phyloP scores from a whole-genome alignment of 768 basidiomycete genomes.

The Psilocybe tampanensis region DNA sequence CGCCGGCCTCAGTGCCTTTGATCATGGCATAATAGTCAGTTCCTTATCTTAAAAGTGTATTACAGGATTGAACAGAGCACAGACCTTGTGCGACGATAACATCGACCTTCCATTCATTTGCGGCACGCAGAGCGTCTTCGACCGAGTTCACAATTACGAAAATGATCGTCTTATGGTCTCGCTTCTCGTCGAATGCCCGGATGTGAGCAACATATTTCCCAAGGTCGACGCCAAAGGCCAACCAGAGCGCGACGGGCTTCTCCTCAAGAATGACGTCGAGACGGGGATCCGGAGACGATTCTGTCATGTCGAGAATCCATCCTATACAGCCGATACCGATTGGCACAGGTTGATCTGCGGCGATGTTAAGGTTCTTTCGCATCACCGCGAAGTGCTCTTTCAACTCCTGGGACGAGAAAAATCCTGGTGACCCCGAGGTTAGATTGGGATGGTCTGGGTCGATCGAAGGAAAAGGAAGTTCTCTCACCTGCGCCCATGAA shows the following conservation, averaged over 20 bases:
- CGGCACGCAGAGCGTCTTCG: slow-evolving; percentile 49
- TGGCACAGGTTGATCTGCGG: slow-evolving; percentile 39
- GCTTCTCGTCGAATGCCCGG: slow-evolving; percentile 37
- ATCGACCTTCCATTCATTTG: slow-evolving; percentile 55
- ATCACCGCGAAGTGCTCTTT: slow-evolving; percentile 42
- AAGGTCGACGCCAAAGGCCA: slow-evolving; percentile 58
- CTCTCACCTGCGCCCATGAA: slow-evolving; percentile 17
- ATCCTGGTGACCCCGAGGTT: slow-evolving; percentile 31
- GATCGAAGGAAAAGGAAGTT: neutral
- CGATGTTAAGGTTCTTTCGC: slow-evolving; percentile 33
- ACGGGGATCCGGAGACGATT: slow-evolving; percentile 33
- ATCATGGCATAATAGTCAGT: too few relatives aligned
- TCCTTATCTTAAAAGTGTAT: too few relatives aligned
- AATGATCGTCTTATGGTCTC: slow-evolving; percentile 48
- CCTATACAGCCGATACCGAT: slow-evolving; percentile 61
- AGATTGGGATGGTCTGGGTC: neutral
- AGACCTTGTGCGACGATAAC: slow-evolving; percentile 68
- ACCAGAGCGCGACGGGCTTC: slow-evolving; percentile 56
- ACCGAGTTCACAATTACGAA: slow-evolving; percentile 54
- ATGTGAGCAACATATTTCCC: slow-evolving; percentile 54
- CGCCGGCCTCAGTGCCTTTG: slow-evolving; percentile 34
- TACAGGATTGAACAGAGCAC: neutral
- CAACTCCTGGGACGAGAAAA: slow-evolving; percentile 34
- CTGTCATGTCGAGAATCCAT: slow-evolving; percentile 54
- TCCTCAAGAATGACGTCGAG: slow-evolving; percentile 47